phyloP scores from a whole-genome alignment of 2,329 filamentous ascomycete species.

The Kalmusia sp. region DNA sequence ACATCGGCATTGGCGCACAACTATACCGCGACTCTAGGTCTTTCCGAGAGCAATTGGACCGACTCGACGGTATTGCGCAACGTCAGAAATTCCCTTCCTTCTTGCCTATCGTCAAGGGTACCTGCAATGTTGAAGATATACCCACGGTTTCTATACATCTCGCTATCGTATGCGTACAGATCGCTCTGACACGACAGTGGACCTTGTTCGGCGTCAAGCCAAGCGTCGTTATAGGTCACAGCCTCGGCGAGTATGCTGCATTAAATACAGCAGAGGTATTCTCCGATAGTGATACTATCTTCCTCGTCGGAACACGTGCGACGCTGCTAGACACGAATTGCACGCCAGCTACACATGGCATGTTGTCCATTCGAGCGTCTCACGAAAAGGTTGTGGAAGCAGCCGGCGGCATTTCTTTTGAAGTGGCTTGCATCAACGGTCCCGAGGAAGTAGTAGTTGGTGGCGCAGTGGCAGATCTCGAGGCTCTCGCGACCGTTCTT shows the following conservation, averaged over 20 bases:
- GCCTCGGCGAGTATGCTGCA: slow-evolving; percentile 50
- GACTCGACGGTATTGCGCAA: background rate
- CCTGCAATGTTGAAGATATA: background rate
- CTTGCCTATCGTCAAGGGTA: slow-evolving; percentile 9
- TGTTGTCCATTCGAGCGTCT: slow-evolving; percentile 29
- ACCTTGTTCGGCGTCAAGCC: slow-evolving; percentile 15
- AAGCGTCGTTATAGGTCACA: slow-evolving; percentile 25
- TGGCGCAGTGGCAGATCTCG: slow-evolving; percentile 61
- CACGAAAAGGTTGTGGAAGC: background rate
- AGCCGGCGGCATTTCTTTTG: slow-evolving; percentile 1
- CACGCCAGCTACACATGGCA: slow-evolving; percentile 28
- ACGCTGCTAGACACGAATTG: slow-evolving; percentile 28
- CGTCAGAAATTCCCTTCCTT: slow-evolving; percentile 8
- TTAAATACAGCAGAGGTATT: slow-evolving; percentile 44
- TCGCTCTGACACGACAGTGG: slow-evolving; percentile 28
- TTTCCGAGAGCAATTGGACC: slow-evolving; percentile 25
- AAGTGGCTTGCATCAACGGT: slow-evolving; percentile 42
- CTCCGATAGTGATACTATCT: slow-evolving; percentile 38
- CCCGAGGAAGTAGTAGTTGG: slow-evolving; percentile 37
- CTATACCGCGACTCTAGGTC: slow-evolving; percentile 16
- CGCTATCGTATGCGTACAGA: slow-evolving; percentile 44
- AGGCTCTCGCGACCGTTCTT: slow-evolving; percentile 59
- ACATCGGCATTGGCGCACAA: slow-evolving; percentile 17
- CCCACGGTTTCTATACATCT: background rate
- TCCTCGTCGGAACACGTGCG: slow-evolving; percentile 35